Evolutionary conservation across 306 rosid genomes (phyloP), one percentile per base, ranked within the genome.

Genomic region (Phaseolus lunatus): DNA sequence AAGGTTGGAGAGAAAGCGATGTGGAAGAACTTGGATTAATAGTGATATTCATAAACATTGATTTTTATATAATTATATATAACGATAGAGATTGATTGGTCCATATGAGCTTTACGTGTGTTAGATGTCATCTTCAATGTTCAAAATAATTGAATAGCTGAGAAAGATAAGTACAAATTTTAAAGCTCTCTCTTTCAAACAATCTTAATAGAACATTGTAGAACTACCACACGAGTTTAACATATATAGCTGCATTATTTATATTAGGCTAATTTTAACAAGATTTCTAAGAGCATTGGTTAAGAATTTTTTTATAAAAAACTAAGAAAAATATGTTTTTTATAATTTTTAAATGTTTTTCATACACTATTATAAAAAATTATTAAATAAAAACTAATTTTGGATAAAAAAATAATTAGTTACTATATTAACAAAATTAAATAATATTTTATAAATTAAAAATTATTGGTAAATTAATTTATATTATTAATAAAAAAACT

Each of bases 61-160:
- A 3, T 52, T 52, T 50, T 19, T 8, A 19, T 19, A 52, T 19
- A 3, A 2, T 19, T 19, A 52, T 19, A 9, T 6, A 52, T 52
- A 19, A 9, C 0, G 61, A 54, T 54, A 0, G 7, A 54, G 61
- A 54, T 22, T 54, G 13, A 54, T 56, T 22, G n/a, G 1, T 56
- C 63, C 63, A 23, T 5, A 56, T 1, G 26, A 56, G 13, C 9
- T 23, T 56, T 22, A 56, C 63, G 9, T 15, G 33, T 56, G 29
- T 56, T 56, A 23, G 16, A 54, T 56, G 63, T 56, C 33, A 56
- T 23, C 33, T 23, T 56, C 33, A 56, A 56, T 56, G 63, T 56
- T 56, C n/a, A 23, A 23, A 22, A 54, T 10, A 10, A 22, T 22
- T 12, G 8, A 54, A 22, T 54, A 10, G 16, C 7, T 54, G 5